These are phyloP conservation scores for Aaosphaeria arxii DNA, from an alignment of 2,329 filamentous ascomycete genomes.

Conservation along the genomic window DNA sequence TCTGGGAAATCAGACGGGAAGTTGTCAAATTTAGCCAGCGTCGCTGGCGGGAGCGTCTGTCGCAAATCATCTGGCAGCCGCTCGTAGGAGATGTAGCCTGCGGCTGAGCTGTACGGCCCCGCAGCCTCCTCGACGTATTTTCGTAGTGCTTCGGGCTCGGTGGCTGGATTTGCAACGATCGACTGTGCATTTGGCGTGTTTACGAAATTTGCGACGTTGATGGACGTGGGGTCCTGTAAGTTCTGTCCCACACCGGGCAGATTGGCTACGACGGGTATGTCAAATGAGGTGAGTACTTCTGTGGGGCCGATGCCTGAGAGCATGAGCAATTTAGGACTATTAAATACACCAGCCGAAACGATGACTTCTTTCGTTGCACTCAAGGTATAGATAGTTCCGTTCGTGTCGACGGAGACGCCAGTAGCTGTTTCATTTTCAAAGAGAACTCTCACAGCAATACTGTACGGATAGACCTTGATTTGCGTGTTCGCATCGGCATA, in stretches of 20 bases:
- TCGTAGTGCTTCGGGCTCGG: constrained; percentile 7
- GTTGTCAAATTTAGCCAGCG: neutral
- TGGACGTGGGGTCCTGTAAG: constrained; percentile 44
- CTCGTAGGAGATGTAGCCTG: constrained; percentile 6
- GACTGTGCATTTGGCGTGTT: constrained; percentile 4
- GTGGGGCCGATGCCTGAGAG: constrained; percentile 53
- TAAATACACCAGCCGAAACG: neutral
- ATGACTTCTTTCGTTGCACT: constrained; percentile 23
- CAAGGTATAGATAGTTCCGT: constrained; percentile 7
- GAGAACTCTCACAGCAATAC: constrained; percentile 33
- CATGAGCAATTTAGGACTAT: neutral
- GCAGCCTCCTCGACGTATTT: constrained; percentile 7
- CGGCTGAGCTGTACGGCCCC: constrained; percentile 5
- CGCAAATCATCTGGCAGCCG: constrained; percentile 1
- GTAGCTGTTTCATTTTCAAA: constrained; percentile 22
- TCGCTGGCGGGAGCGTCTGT: neutral
- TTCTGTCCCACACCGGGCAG: constrained; percentile 61
- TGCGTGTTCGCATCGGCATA: neutral
- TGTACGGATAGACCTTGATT: constrained; percentile 25
- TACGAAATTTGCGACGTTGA: constrained; percentile 5
- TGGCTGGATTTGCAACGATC: constrained; percentile 5
- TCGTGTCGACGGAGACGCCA: constrained; percentile 12
- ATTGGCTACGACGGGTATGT: constrained; percentile 53
- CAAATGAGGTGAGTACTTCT: constrained; percentile 48
- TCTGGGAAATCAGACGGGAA: constrained; percentile 5